phyloP scores from a whole-genome alignment of 129 eudicot species.

The Helichrysum umbraculigerum region DNA sequence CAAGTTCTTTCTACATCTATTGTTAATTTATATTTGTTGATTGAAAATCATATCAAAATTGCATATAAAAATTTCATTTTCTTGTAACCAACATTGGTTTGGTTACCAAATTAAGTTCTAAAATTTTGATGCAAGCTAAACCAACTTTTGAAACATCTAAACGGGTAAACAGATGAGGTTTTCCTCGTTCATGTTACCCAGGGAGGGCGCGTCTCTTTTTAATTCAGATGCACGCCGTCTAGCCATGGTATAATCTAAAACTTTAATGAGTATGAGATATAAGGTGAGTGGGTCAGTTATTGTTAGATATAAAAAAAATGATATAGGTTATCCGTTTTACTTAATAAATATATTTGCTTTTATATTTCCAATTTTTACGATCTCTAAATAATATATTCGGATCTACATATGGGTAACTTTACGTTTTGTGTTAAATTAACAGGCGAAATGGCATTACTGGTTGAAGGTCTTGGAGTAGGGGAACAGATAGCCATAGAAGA shows the following conservation, averaged over 20 bases:
- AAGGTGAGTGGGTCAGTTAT: no score
- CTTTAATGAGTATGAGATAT: no score
- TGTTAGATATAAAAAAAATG: no score
- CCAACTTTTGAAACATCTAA: background rate
- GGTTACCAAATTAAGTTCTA: background rate
- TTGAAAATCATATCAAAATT: background rate
- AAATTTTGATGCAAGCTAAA: background rate
- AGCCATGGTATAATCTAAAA: no score
- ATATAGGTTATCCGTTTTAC: no score
- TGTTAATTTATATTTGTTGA: background rate
- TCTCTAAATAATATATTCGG: background rate
- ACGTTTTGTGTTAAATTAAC: constrained; percentile 20
- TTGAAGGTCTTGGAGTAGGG: constrained; percentile 89
- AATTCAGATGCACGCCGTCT: no score
- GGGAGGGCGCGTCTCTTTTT: no score
- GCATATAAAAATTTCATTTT: background rate
- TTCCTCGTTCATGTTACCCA: no score
- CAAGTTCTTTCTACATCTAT: constrained; percentile 31
- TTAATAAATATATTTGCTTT: background rate
- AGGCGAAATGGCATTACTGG: constrained; percentile 91
- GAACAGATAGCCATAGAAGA: constrained; percentile 73
- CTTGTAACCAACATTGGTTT: background rate
- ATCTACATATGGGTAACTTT: background rate
- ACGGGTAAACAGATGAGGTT: no score
- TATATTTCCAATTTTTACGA: background rate